Conservation (phyloP, 2,329 filamentous ascomycete species). For the Passalora sequoiae region DNA sequence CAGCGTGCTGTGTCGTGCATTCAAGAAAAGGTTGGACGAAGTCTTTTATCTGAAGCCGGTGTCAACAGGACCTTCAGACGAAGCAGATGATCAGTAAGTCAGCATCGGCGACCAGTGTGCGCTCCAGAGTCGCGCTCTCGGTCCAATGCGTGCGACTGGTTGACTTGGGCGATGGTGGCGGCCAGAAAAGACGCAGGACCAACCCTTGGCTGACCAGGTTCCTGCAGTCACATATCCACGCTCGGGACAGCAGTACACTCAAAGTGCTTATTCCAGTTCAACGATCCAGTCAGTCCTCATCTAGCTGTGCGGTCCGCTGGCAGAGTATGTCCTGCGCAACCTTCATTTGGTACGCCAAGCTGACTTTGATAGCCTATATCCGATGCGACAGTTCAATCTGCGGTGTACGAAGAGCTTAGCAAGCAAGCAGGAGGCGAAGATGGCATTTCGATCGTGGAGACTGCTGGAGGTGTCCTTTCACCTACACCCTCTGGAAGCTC, state of each 20-base stretch:
- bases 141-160: no score
- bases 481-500: constrained; percentile 69
- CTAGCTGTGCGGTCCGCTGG: constrained; percentile 53
- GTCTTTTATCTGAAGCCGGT: constrained; percentile 73
- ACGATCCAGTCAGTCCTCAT: constrained; percentile 72
- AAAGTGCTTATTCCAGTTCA: constrained; percentile 64
- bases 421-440: constrained; percentile 40
- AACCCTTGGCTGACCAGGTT: constrained; percentile 3
- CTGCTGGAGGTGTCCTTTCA: constrained; percentile 76
- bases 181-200: no score
- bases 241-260: constrained; percentile 56
- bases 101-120: no score
- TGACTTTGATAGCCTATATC: constrained; percentile 20
- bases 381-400: constrained; percentile 35
- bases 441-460: constrained; percentile 69
- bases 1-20: constrained; percentile 63
- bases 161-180: no score
- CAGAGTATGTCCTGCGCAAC: constrained; percentile 13
- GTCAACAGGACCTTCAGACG: constrained; percentile 65
- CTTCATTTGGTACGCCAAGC: background rate
- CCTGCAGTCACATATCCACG: constrained; percentile 55
- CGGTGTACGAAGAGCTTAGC: constrained; percentile 39
- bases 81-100: constrained; percentile 64
- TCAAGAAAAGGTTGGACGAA: constrained; percentile 46
- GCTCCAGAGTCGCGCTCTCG: no score